Percentiles rank a stretch among this genome's conserved stretches.
Evolutionary conservation across 805 yeast species (phyloP).

Genomic region (Pichia sporocuriosa): DNA sequence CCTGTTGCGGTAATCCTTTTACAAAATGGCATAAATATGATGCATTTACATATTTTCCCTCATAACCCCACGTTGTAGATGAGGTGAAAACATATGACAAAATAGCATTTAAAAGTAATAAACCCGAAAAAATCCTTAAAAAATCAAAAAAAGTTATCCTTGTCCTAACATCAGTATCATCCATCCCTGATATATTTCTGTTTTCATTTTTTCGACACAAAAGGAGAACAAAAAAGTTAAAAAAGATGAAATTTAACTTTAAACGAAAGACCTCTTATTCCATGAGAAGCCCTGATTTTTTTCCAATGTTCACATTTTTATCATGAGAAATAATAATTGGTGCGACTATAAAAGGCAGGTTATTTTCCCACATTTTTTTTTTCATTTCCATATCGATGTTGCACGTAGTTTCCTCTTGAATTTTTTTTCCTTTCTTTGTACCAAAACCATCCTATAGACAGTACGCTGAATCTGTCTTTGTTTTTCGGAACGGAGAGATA

Average conservation of each 20-base stretch:
- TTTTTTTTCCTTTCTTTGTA: slow-evolving; percentile 19
- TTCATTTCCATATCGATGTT: not conserved
- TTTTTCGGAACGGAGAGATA: slow-evolving; percentile 3
- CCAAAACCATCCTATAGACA: slow-evolving; percentile 32
- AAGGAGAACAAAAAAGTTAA: slow-evolving; percentile 1
- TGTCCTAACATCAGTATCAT: not conserved
- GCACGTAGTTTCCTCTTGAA: not conserved
- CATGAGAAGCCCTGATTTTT: not conserved
- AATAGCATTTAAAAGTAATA: slow-evolving; percentile 39
- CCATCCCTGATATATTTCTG: too few species aligned
- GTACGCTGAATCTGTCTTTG: slow-evolving; percentile 24
- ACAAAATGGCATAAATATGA: slow-evolving; percentile 30
- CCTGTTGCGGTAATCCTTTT: slow-evolving; percentile 17
- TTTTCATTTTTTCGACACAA: not conserved
- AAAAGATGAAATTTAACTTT: too few species aligned
- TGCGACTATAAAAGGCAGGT: slow-evolving; percentile 1
- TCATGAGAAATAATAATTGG: not conserved
- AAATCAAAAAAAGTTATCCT: slow-evolving; percentile 33
- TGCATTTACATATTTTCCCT: slow-evolving; percentile 42
- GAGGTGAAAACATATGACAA: slow-evolving; percentile 55
- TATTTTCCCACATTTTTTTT: not conserved
- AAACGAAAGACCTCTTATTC: not conserved
- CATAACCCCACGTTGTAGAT: slow-evolving; percentile 54
- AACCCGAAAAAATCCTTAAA: slow-evolving; percentile 38
- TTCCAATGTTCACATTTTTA: not conserved